A percentile compares a stretch with the other conserved stretches of the same genome.
Conservation (phyloP, 2,329 filamentous ascomycete species). For the Fusarium nematophilum region DNA sequence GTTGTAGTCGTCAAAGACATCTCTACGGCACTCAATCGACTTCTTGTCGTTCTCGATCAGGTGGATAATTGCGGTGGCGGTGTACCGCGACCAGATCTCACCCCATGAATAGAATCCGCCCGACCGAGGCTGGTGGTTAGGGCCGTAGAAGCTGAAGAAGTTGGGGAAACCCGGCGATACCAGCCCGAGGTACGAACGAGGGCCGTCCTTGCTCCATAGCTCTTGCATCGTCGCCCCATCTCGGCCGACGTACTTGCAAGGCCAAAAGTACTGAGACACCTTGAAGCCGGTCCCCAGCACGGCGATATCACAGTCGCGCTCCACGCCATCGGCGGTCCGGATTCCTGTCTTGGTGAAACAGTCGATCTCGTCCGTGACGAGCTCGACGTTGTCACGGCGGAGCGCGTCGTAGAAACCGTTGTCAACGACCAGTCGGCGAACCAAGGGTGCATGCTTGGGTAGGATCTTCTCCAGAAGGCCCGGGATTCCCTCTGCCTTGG, state of each 20-base stretch:
- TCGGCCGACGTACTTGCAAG: constrained; percentile 10
- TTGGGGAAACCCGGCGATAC: constrained; percentile 10
- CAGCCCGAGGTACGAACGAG: constrained; percentile 9
- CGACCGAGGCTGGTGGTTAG: constrained; percentile 14
- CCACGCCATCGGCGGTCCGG: neutral
- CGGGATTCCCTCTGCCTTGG: constrained; percentile 9
- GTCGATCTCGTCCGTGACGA: constrained; percentile 6
- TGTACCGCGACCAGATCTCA: constrained; percentile 18
- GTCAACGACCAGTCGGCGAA: constrained; percentile 16
- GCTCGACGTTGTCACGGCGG: constrained; percentile 3
- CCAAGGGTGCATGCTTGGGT: constrained; percentile 5
- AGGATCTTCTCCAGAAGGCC: constrained; percentile 10
- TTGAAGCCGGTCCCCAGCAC: constrained; percentile 19
- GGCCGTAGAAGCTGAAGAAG: constrained; percentile 13
- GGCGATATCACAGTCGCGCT: constrained; percentile 1
- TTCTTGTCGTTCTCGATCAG: constrained; percentile 14
- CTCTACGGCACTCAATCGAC: constrained; percentile 8
- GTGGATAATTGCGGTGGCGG: neutral
- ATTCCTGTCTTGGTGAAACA: constrained; percentile 7
- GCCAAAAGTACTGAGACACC: constrained; percentile 18
- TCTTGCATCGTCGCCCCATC: constrained; percentile 2
- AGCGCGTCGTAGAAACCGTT: constrained; percentile 19
- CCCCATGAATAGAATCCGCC: constrained; percentile 19
- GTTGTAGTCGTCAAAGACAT: constrained; percentile 14
- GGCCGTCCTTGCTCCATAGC: constrained; percentile 14